These are phyloP conservation scores for Hymenoscyphus fructigenus DNA, from an alignment of 2,329 filamentous ascomycete species.

Conservation along the genomic window DNA sequence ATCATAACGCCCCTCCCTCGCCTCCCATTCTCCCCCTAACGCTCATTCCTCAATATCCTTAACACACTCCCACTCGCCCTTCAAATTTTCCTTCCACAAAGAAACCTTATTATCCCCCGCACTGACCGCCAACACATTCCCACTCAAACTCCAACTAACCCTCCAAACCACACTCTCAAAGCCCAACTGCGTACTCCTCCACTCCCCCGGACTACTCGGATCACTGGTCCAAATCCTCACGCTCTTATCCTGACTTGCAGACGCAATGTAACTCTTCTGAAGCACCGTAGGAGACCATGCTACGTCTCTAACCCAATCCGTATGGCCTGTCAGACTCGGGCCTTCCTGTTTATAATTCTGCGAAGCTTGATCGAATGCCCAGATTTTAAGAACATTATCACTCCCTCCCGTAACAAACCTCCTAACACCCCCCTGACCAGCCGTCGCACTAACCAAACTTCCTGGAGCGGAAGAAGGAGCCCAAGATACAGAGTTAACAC, in stretches of 20 bases:
- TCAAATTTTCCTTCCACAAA: conserved; percentile 97
- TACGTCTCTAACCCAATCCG: conserved; percentile 96
- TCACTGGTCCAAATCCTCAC: conserved; percentile 95
- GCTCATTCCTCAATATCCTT: conserved; percentile 88
- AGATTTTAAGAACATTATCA: conserved; percentile 92
- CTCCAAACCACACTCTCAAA: conserved; percentile 93
- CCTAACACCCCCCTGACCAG: conserved; percentile 63
- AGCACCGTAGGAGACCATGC: conserved; percentile 95
- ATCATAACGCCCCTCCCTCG: too few species aligned
- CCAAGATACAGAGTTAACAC: conserved; percentile 96
- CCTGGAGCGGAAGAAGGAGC: conserved; percentile 83
- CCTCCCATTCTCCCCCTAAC: not conserved
- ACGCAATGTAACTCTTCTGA: conserved; percentile 95
- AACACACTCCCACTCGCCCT: conserved; percentile 94
- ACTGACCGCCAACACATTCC: conserved; percentile 92
- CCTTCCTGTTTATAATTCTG: conserved; percentile 62
- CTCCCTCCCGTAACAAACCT: conserved; percentile 93
- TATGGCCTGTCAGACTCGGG: conserved; percentile 73
- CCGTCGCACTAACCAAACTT: conserved; percentile 73
- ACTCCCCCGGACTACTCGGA: conserved; percentile 64
- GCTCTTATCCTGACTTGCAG: conserved; percentile 93
- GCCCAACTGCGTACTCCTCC: conserved; percentile 80
- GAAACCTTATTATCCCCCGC: conserved; percentile 96
- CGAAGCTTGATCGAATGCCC: conserved; percentile 71
- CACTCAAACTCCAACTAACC: conserved; percentile 96